Base-by-base conservation (phyloP, 805 yeast species). In the Cyberlindnera mrakii region DNA sequence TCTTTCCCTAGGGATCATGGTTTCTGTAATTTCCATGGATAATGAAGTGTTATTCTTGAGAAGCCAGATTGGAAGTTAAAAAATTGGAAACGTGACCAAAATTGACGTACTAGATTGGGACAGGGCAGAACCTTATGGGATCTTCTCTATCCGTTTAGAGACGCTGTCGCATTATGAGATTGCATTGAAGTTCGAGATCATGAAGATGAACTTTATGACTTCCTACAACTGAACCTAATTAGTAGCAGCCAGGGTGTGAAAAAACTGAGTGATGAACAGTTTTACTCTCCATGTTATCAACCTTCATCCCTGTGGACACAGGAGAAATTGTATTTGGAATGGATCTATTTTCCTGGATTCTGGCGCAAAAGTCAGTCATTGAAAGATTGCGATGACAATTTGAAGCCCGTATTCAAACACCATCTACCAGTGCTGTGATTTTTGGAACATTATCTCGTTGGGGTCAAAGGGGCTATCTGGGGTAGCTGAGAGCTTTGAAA, bases 281-380 rank as follows among this genome's bases (percentile, higher is more conserved):
- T 89, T 46, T 85, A 46, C 60, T 70, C 42, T 75, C 82, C 4
- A 68, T 89, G 59, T 87, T 83, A 43, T 81, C 83, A 35, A 85
- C 96, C 1, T 86, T 82, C 72, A 63, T 83, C 47, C 75, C 84
- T 18, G 51, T 82, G 53, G 97, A 89, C 63, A 68, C 73, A 15
- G 43, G 30, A 16, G 43, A 39, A 2, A 30, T 31, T 9, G 43
- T 40, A 8, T 20, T 40, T 15, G 19, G 96, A 90, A 72, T 90
- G 58, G 97, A 89, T 63, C 85, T 96, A 2, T 82, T 85, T 66
- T 88, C 96, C 41, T 89, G 96, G 96, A 72, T 89, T 47, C 82
- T 85, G 20, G 95, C 84, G 47, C 89, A 85, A 62, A 67, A 70
- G 35, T 51, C 57, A 15, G 62, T 89, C 40, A 58, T 85, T 51